Conservation (phyloP, 2,329 filamentous ascomycete genomes). For the Westerdykella aurantiaca region DNA sequence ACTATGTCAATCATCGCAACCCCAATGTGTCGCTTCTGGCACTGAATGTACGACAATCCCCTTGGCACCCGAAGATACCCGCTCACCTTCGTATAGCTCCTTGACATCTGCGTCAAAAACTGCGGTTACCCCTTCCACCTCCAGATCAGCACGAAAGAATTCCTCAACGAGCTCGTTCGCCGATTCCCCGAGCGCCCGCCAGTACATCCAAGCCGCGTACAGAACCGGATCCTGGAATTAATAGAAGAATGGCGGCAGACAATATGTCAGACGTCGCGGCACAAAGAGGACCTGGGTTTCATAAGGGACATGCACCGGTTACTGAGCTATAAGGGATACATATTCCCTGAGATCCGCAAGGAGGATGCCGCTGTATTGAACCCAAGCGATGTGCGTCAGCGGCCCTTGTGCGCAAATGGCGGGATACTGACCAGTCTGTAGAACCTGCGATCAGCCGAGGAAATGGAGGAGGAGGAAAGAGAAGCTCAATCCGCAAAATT, state of each 20-base stretch:
- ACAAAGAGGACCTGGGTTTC: slow-evolving; percentile 94
- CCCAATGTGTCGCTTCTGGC: slow-evolving; percentile 90
- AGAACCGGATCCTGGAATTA: slow-evolving; percentile 86
- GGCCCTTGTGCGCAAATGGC: neutral
- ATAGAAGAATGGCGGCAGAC: slow-evolving; percentile 98
- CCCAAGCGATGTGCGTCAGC: slow-evolving; percentile 76
- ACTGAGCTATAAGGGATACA: slow-evolving; percentile 93
- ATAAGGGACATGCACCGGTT: slow-evolving; percentile 97
- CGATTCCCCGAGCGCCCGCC: slow-evolving; percentile 92
- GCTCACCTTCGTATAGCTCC: slow-evolving; percentile 51
- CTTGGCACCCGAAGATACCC: slow-evolving; percentile 1
- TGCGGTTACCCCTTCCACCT: slow-evolving; percentile 98
- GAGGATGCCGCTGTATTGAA: slow-evolving; percentile 97
- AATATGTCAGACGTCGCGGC: slow-evolving; percentile 95
- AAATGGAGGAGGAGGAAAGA: slow-evolving; percentile 96
- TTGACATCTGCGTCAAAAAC: slow-evolving; percentile 99
- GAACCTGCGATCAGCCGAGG: slow-evolving; percentile 93
- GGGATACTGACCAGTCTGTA: slow-evolving; percentile 38
- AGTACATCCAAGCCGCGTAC: slow-evolving; percentile 76
- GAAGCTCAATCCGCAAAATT: slow-evolving; percentile 97
- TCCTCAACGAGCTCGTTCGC: slow-evolving; percentile 94
- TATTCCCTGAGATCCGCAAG: slow-evolving; percentile 83
- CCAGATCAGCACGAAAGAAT: slow-evolving; percentile 97
- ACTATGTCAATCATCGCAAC: slow-evolving; percentile 94
- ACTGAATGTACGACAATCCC: slow-evolving; percentile 53